These are phyloP conservation scores for Funneliformis caledonium DNA, from an alignment of 371 early-diverging fungal species.

Conservation along the genomic window DNA sequence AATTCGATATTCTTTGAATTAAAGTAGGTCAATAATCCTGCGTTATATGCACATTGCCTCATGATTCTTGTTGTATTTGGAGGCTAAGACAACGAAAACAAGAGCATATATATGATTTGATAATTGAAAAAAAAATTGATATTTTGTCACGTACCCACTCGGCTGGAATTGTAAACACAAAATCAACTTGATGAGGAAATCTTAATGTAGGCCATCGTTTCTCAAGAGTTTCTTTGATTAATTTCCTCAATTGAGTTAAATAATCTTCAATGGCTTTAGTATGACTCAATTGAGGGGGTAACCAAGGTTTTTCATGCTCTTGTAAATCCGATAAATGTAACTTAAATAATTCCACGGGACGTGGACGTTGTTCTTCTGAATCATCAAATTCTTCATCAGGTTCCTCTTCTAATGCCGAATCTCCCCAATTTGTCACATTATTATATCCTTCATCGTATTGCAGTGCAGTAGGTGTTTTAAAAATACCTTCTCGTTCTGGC, in stretches of 20 bases:
- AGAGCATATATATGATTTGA: no score
- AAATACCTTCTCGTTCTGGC: background rate
- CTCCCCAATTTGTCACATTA: constrained; percentile 6
- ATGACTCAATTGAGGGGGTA: background rate
- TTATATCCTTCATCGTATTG: background rate
- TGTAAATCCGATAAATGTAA: constrained; percentile 7
- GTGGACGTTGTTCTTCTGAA: background rate
- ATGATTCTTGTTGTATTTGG: background rate
- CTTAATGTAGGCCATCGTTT: background rate
- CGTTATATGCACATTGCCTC: constrained; percentile 46
- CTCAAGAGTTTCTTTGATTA: constrained; percentile 3
- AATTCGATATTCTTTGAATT: constrained; percentile 41
- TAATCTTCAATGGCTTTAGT: constrained; percentile 31
- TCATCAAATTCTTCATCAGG: background rate
- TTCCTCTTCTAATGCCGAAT: background rate
- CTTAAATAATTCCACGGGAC: constrained; percentile 24
- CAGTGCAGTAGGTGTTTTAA: background rate
- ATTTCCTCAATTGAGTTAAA: background rate
- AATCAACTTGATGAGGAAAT: background rate
- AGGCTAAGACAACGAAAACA: background rate
- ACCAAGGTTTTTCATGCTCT: background rate
- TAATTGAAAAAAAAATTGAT: background rate
- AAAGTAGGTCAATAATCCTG: constrained; percentile 49
- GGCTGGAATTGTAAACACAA: constrained; percentile 10
- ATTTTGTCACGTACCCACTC: background rate